Conservation (phyloP, 1,284 basidiomycete genomes). For the Sporisorium graminicola region DNA sequence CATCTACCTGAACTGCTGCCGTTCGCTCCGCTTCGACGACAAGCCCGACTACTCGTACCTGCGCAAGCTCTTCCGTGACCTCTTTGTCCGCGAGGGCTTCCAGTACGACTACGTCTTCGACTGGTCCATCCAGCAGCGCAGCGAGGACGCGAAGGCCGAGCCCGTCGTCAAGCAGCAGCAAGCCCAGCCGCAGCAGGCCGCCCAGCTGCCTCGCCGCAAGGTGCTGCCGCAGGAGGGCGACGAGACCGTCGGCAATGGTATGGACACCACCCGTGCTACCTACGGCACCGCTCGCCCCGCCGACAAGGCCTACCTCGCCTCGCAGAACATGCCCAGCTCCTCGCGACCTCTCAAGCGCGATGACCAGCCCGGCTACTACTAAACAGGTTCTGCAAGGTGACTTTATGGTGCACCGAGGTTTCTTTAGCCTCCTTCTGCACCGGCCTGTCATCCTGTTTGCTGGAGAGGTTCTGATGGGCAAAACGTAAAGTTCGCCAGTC, state of each 20-base stretch:
- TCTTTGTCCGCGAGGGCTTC: slow-evolving; percentile 70
- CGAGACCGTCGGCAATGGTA: slow-evolving; percentile 48
- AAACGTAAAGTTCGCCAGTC: background rate
- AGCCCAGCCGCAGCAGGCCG: slow-evolving; percentile 47
- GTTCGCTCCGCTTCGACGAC: slow-evolving; percentile 70
- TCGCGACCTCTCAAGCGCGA: slow-evolving; percentile 52
- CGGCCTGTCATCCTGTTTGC: background rate
- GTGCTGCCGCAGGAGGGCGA: slow-evolving; percentile 62
- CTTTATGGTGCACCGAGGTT: background rate
- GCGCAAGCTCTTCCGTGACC: slow-evolving; percentile 71
- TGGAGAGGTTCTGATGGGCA: background rate
- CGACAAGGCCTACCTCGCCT: slow-evolving; percentile 52
- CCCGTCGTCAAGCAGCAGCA: slow-evolving; percentile 52
- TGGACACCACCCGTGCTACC: slow-evolving; percentile 56
- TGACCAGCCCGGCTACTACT: slow-evolving; percentile 54
- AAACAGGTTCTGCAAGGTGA: slow-evolving; percentile 14
- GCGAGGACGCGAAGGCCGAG: slow-evolving; percentile 58
- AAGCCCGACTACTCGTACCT: slow-evolving; percentile 70
- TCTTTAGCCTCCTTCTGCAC: background rate
- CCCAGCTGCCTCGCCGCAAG: slow-evolving; percentile 68
- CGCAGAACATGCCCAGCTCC: slow-evolving; percentile 48
- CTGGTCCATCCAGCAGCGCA: slow-evolving; percentile 69
- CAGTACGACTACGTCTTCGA: slow-evolving; percentile 70
- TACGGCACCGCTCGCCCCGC: slow-evolving; percentile 50
- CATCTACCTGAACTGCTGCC: slow-evolving; percentile 70